Conservation (phyloP, 1,139 yeast species). For the Yueomyces sp. region DNA sequence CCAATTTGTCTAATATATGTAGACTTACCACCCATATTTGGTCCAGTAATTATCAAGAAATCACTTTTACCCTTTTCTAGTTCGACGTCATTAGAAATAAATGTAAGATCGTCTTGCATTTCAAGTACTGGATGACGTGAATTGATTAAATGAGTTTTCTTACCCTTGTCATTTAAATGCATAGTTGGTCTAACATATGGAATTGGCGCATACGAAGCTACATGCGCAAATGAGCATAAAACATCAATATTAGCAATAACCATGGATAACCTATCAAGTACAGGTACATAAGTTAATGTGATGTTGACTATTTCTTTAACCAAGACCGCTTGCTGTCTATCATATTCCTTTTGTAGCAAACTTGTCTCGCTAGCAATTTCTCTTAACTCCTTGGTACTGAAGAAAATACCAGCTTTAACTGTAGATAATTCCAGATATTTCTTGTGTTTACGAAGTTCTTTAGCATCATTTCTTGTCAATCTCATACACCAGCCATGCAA, state of each 20-base stretch:
- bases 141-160: constrained; percentile 47
- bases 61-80: constrained; percentile 41
- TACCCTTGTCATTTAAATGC: constrained; percentile 39
- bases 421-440: constrained; percentile 73
- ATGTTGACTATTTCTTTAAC: constrained; percentile 75
- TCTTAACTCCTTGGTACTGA: constrained; percentile 58
- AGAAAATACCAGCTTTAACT: constrained; percentile 87
- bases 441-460: constrained; percentile 53
- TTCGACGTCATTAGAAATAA: constrained; percentile 75
- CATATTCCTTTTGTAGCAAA: constrained; percentile 53
- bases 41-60: constrained; percentile 85
- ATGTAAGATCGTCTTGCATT: constrained; percentile 75
- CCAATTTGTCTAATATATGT: constrained; percentile 90
- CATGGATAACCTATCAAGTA: constrained; percentile 53
- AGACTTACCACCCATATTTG: constrained; percentile 98
- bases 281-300: constrained; percentile 68
- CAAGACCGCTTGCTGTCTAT: constrained; percentile 59
- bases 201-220: constrained; percentile 69
- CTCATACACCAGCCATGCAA: constrained; percentile 91
- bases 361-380: constrained; percentile 47
- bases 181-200: constrained; percentile 66
- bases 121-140: constrained; percentile 94
- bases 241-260: constrained; percentile 72
- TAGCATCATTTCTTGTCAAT: constrained; percentile 79
- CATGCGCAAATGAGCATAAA: constrained; percentile 72